A percentile compares a stretch with the other conserved stretches of the same genome.
These are phyloP conservation scores for Scedosporium apiospermum DNA, from an alignment of 2,329 filamentous ascomycete species.

Conservation along the genomic window DNA sequence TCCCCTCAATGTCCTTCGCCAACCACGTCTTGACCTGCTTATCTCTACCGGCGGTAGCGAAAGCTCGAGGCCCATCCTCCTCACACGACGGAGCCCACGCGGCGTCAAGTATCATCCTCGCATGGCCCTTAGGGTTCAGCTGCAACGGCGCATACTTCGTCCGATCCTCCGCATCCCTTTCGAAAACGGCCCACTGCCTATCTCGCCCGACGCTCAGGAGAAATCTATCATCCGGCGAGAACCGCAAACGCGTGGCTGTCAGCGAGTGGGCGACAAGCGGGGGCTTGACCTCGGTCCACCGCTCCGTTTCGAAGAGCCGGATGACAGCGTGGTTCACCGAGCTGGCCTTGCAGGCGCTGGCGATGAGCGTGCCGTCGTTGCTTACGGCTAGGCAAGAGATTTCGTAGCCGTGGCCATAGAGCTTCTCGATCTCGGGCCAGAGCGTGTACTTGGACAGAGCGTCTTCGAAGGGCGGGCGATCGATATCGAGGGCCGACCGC, in stretches of 20 bases:
- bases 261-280: constrained; percentile 76
- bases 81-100: constrained; percentile 61
- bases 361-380: constrained; percentile 65
- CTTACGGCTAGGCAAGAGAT: constrained; percentile 79
- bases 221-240: constrained; percentile 63
- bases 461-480: constrained; percentile 80
- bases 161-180: constrained; percentile 29
- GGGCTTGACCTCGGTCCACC: constrained; percentile 81
- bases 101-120: constrained; percentile 83
- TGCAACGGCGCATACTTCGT: constrained; percentile 47
- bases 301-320: constrained; percentile 74
- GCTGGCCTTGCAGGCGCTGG: constrained; percentile 87
- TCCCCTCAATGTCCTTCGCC: constrained; percentile 21
- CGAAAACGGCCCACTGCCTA: constrained; percentile 81
- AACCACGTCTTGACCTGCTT: constrained; percentile 71
- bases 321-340: constrained; percentile 93
- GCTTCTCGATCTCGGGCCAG: constrained; percentile 92
- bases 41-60: constrained; percentile 85
- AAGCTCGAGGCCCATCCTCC: constrained; percentile 35
- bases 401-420: constrained; percentile 97
- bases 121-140: constrained; percentile 74
- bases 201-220: constrained; percentile 87
- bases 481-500: constrained; percentile 53
- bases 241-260: constrained; percentile 74
- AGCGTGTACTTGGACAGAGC: constrained; percentile 81